Percentiles rank a stretch among this genome's conserved stretches.
Conservation (phyloP, 2,329 filamentous ascomycete genomes). For the Biscogniauxia mediterranea region DNA sequence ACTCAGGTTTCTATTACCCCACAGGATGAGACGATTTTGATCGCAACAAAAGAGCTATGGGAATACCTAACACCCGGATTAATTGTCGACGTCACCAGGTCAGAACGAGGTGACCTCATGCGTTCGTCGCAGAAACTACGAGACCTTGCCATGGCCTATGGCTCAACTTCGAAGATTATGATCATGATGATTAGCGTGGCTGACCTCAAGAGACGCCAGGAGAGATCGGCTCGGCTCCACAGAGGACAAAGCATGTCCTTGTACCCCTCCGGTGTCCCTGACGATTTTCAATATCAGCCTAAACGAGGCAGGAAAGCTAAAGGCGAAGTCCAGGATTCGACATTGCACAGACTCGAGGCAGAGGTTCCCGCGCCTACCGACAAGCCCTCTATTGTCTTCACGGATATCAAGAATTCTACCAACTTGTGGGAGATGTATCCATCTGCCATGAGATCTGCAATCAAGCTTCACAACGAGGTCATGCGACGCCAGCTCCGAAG, state of each 20-base stretch:
- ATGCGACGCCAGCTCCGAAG: slow-evolving; percentile 91
- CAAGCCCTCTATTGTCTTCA: slow-evolving; percentile 92
- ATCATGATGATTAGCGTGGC: slow-evolving; percentile 96
- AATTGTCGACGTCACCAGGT: slow-evolving; percentile 85
- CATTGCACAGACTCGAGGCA: slow-evolving; percentile 79
- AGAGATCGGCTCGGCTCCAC: slow-evolving; percentile 65
- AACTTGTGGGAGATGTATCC: slow-evolving; percentile 94
- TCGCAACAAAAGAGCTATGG: slow-evolving; percentile 93
- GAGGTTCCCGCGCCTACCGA: slow-evolving; percentile 91
- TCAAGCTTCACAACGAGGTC: slow-evolving; percentile 95
- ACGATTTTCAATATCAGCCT: slow-evolving; percentile 66
- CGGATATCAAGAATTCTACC: slow-evolving; percentile 98
- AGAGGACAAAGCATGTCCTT: slow-evolving; percentile 83
- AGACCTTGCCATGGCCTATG: slow-evolving; percentile 93
- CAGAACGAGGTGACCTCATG: slow-evolving; percentile 89
- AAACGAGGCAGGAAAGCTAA: slow-evolving; percentile 62
- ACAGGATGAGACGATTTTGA: slow-evolving; percentile 87
- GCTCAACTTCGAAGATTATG: slow-evolving; percentile 93
- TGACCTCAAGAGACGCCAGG: slow-evolving; percentile 79
- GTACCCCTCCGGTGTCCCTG: slow-evolving; percentile 70
- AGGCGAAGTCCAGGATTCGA: slow-evolving; percentile 74
- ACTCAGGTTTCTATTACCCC: slow-evolving; percentile 76
- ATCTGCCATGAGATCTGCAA: slow-evolving; percentile 91
- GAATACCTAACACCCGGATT: slow-evolving; percentile 88
- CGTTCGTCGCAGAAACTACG: slow-evolving; percentile 89